Conservation (phyloP, 306 rosid species). For the Cucurbita ficifolia region DNA sequence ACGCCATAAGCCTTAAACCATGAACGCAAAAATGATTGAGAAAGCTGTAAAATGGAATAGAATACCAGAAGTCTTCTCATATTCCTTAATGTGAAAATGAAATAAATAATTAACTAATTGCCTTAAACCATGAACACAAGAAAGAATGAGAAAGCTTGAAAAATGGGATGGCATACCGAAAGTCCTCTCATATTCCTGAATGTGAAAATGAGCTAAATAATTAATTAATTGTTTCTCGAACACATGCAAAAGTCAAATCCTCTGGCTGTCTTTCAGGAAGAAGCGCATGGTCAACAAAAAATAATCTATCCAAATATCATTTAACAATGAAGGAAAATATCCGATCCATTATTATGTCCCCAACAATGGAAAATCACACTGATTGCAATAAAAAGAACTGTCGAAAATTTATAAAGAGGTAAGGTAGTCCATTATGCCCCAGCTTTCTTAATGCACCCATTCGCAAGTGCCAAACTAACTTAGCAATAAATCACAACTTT, state of each 20-base stretch:
- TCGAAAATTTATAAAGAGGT: background rate
- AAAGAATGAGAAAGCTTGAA: background rate
- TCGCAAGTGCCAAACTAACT: background rate
- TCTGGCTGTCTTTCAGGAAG: background rate
- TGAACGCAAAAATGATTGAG: background rate
- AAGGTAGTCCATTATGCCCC: background rate
- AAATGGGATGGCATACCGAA: background rate
- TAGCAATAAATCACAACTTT: background rate
- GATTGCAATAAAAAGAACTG: background rate
- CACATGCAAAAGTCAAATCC: background rate
- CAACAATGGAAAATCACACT: background rate
- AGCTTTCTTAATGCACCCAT: background rate
- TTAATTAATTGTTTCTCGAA: background rate
- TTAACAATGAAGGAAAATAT: slow-evolving; percentile 20
- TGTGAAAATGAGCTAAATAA: background rate
- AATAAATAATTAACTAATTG: too few species aligned
- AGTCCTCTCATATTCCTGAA: background rate
- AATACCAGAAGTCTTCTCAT: background rate
- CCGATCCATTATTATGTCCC: slow-evolving; percentile 10
- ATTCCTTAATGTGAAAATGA: background rate
- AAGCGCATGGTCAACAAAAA: background rate
- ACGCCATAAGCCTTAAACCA: background rate
- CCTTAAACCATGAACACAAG: background rate
- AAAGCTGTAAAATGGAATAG: background rate
- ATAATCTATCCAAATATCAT: background rate